A percentile compares a stretch with the other conserved stretches of the same genome.
Evolutionary conservation across 371 early-diverging fungal genomes (phyloP).

Genomic region (Sporodiniella umbellata): DNA sequence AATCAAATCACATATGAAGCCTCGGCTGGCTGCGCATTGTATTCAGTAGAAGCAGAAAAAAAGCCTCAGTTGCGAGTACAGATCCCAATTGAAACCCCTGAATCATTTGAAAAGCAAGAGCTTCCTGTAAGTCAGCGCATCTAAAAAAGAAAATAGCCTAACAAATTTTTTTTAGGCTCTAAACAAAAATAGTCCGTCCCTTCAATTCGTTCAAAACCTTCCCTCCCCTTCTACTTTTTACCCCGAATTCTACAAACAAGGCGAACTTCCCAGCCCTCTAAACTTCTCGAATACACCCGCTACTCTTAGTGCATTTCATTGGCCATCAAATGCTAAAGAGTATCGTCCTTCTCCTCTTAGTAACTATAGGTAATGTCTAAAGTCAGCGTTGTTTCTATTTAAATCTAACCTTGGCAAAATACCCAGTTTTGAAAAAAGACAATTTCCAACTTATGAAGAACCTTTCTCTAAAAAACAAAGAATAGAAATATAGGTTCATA

Average conservation of each 20-base stretch:
- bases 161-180: slow-evolving; percentile 27
- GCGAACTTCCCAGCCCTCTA: slow-evolving; percentile 61
- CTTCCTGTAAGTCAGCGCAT: not conserved
- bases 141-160: not conserved
- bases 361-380: not conserved
- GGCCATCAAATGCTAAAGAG: slow-evolving; percentile 48
- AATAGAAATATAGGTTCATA: slow-evolving; percentile 5
- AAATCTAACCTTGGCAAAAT: too few relatives aligned
- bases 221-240: slow-evolving; percentile 78
- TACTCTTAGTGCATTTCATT: slow-evolving; percentile 52
- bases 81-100: slow-evolving; percentile 24
- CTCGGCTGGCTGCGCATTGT: not conserved
- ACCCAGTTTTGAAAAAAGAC: not conserved
- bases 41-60: slow-evolving; percentile 16
- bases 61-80: slow-evolving; percentile 47
- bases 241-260: slow-evolving; percentile 69
- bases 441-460: slow-evolving; percentile 2
- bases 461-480: slow-evolving; percentile 8
- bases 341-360: slow-evolving; percentile 26
- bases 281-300: slow-evolving; percentile 59
- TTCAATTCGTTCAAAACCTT: slow-evolving; percentile 72
- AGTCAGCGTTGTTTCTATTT: too few relatives aligned
- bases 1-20: not conserved
- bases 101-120: slow-evolving; percentile 2
- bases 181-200: slow-evolving; percentile 19